These are phyloP conservation scores for Strobilomyces dryophilus DNA, from an alignment of 768 basidiomycete species.

Conservation along the genomic window DNA sequence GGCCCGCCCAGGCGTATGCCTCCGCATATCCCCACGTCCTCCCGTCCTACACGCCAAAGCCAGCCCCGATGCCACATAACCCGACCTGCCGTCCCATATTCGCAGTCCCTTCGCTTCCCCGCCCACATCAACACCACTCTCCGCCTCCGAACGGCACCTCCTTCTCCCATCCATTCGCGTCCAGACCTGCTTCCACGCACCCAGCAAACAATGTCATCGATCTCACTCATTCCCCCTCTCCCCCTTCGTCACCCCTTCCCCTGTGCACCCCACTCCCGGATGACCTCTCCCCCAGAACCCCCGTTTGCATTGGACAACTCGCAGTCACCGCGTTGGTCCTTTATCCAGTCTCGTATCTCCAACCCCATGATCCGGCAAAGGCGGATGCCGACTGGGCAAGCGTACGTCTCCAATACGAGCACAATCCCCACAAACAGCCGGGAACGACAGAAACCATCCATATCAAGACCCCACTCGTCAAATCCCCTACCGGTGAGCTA, in stretches of 20 bases:
- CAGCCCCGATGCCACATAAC: constrained; percentile 15
- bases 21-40: constrained; percentile 21
- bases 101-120: constrained; percentile 38
- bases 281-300: constrained; percentile 72
- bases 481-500: constrained; percentile 49
- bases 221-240: constrained; percentile 63
- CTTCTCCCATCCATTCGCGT: constrained; percentile 16
- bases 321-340: constrained; percentile 79
- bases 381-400: constrained; percentile 60
- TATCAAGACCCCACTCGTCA: constrained; percentile 60
- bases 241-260: constrained; percentile 38
- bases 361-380: constrained; percentile 37
- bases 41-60: constrained; percentile 26
- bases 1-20: constrained; percentile 33
- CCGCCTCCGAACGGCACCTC: constrained; percentile 25
- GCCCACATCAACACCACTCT: constrained; percentile 18
- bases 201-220: constrained; percentile 62
- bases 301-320: constrained; percentile 85
- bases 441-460: constrained; percentile 68
- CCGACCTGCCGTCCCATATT: constrained; percentile 49
- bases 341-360: constrained; percentile 73
- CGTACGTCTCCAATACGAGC: constrained; percentile 71
- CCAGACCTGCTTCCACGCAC: constrained; percentile 21
- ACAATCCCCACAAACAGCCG: constrained; percentile 47
- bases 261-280: constrained; percentile 37